phyloP scores from a whole-genome alignment of 2,329 filamentous ascomycete genomes.

The Pyrenophora tritici-repentis region DNA sequence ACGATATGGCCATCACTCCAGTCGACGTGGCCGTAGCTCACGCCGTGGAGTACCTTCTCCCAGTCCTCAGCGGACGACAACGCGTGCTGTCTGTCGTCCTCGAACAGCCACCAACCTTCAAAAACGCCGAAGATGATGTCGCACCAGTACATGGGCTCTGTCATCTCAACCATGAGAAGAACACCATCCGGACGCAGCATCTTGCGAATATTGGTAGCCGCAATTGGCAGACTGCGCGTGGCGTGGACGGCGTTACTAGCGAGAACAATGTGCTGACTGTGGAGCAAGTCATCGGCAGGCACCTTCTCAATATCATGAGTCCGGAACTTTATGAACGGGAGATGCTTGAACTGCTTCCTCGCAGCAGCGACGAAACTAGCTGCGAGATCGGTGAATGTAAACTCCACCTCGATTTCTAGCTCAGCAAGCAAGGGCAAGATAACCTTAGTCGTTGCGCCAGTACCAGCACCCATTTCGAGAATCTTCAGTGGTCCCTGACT shows the following conservation, averaged over 20 bases:
- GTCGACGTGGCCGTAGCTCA: constrained; percentile 15
- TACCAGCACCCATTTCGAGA: constrained; percentile 48
- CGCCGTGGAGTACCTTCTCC: constrained; percentile 12
- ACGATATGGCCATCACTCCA: constrained; percentile 19
- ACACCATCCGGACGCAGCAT: constrained; percentile 19
- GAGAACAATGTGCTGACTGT: constrained; percentile 16
- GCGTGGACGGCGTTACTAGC: constrained; percentile 28
- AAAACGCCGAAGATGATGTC: constrained; percentile 27
- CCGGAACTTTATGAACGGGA: constrained; percentile 39
- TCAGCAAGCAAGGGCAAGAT: constrained; percentile 34
- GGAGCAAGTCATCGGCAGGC: constrained; percentile 10
- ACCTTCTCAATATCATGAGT: constrained; percentile 42
- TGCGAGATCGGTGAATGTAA: constrained; percentile 50
- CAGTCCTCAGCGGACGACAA: constrained; percentile 5
- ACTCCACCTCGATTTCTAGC: constrained; percentile 40
- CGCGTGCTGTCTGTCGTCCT: constrained; percentile 16
- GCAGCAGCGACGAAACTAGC: constrained; percentile 44
- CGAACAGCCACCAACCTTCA: constrained; percentile 31
- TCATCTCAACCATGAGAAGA: constrained; percentile 20
- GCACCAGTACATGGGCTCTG: constrained; percentile 19
- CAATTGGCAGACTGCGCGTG: constrained; percentile 12
- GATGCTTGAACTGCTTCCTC: constrained; percentile 21
- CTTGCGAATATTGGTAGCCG: constrained; percentile 10
- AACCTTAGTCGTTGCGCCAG: constrained; percentile 44
- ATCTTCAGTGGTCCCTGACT: constrained; percentile 25